Evolutionary conservation across 495 filamentous ascomycete species (phyloP).

Genomic region (Hypoxylon intermedium): DNA sequence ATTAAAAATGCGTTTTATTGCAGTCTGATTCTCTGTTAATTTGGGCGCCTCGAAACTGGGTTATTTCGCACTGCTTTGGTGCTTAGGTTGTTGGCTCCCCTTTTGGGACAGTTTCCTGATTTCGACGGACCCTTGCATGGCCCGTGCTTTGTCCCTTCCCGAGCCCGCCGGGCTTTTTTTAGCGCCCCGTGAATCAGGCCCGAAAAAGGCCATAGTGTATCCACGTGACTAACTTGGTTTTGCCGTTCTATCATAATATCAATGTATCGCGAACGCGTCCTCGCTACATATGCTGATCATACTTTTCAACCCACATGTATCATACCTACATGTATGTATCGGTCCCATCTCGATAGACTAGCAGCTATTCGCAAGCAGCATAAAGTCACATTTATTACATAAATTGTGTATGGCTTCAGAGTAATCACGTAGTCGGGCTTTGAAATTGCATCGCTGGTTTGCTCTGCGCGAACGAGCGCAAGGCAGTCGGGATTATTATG

Average conservation of each 20-base stretch:
- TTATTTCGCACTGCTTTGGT: constrained; percentile 26
- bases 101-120: constrained; percentile 19
- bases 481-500: constrained; percentile 3
- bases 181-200: too few relatives aligned
- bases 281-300: too few relatives aligned
- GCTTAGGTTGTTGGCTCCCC: constrained; percentile 26
- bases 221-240: constrained; percentile 8
- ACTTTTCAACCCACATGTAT: too few relatives aligned
- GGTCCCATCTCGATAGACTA: too few relatives aligned
- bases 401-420: neutral
- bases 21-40: constrained; percentile 30
- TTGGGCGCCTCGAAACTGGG: constrained; percentile 11
- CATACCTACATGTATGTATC: too few relatives aligned
- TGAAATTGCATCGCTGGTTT: neutral
- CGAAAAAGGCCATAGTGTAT: neutral
- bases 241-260: too few relatives aligned
- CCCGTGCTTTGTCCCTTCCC: constrained; percentile 11
- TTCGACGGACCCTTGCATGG: constrained; percentile 21
- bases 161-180: neutral
- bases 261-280: too few relatives aligned
- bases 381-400: neutral
- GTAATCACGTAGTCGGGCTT: too few relatives aligned
- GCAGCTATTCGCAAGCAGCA: neutral
- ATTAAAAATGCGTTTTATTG: constrained; percentile 22
- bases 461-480: neutral